Conservation (phyloP, 2,329 filamentous ascomycete genomes). For the Huntiella omanensis region DNA sequence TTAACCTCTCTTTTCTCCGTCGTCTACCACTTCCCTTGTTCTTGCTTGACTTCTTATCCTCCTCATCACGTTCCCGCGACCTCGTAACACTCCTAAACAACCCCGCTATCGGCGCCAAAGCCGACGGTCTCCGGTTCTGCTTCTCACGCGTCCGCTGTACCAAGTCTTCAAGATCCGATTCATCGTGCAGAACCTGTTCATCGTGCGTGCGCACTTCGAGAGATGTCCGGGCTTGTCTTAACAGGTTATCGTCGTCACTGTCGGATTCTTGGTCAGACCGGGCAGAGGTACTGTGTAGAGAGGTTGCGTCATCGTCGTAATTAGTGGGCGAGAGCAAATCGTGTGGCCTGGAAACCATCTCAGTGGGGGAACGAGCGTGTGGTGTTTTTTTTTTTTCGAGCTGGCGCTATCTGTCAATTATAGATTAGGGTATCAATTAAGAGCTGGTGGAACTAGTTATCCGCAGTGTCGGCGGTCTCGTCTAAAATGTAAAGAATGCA, state of each 20-base stretch:
- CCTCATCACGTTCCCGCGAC: background rate
- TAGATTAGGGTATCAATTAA: no score
- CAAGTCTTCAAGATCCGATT: conserved; percentile 49
- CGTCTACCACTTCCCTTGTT: conserved; percentile 30
- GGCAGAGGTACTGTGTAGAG: conserved; percentile 31
- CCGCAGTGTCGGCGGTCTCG: no score
- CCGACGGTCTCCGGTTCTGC: conserved; percentile 29
- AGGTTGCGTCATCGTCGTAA: conserved; percentile 52
- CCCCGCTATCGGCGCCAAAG: conserved; percentile 28
- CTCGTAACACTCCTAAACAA: conserved; percentile 17
- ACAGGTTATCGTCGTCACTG: conserved; percentile 54
- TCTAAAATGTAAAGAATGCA: no score
- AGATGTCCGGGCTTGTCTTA: conserved; percentile 46
- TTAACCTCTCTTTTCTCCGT: conserved; percentile 33
- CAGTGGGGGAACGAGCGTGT: background rate
- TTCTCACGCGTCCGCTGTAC: conserved; percentile 28
- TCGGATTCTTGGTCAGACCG: conserved; percentile 57
- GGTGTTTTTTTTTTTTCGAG: background rate
- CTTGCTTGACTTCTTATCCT: conserved; percentile 23
- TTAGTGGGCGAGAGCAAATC: conserved; percentile 39
- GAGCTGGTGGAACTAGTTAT: no score
- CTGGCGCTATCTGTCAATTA: no score
- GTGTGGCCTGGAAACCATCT: background rate
- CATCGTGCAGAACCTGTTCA: conserved; percentile 51
- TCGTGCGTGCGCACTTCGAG: conserved; percentile 52